Base-by-base conservation (phyloP, 768 basidiomycete genomes). In the Leccinum uliginosum region DNA sequence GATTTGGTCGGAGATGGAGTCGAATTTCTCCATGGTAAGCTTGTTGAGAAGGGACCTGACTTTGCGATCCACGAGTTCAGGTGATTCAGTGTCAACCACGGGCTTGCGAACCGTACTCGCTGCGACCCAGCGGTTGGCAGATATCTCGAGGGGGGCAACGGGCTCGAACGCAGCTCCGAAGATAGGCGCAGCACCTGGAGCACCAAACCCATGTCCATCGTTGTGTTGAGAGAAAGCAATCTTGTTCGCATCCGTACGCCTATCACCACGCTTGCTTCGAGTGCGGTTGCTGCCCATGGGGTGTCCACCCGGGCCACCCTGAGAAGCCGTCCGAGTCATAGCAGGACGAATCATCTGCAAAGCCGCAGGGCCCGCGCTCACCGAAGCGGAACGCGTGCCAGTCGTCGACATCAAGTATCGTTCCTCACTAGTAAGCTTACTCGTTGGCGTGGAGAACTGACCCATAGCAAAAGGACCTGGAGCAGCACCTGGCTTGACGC, bases 11-110 rank as follows among this genome's bases (percentile, higher is more conserved):
- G 94, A 95, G 67, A 98, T 97, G 8, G 91, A 86, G 63, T 94
- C 91, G 79, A 98, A 98, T 63, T 89, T 90, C 78, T 98, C 93
- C 85, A 94, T 89, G 14, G 95, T 95, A 34, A 98, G 83, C 76
- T 93, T 97, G 82, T 98, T 96, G 65, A 98, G 86, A 56, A 97
- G 75, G 51, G 78, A 77, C 73, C 89, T 93, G 76, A 97, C 94
- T 75, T 95, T 96, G 52, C 93, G 89, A 64, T 97, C 93, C 26
- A 98, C 91, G 59, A 89, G 74, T 64, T 92, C 92, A 10, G 91
- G 87, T 1, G 89, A 85, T 46, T 91, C 87, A 12, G 76, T 71
- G 47, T 90, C 86, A 5, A 59, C 60, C 14, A 58, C 56, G 6
- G 78, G 64, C 6, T 77, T 67, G 65, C 84, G 85, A 66, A 81